Percentiles rank a stretch among this genome's conserved stretches.
phyloP scores from a whole-genome alignment of 164 flowering plant species.

The Warburgia ugandensis region DNA sequence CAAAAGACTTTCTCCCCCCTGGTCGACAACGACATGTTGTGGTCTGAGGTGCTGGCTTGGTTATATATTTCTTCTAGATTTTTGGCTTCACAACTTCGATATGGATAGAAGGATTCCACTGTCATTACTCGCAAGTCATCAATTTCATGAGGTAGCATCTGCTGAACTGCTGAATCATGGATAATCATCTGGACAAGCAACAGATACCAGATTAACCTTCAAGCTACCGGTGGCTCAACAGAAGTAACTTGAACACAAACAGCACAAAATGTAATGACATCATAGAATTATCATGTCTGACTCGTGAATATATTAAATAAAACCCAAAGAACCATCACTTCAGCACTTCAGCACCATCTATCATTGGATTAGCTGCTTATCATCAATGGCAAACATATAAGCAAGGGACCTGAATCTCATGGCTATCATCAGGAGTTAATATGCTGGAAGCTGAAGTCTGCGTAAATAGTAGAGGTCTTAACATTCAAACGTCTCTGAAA shows the following conservation, averaged over 20 bases:
- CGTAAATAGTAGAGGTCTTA: too few relatives aligned
- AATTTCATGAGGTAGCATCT: slow-evolving; percentile 5
- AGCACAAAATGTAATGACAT: background rate
- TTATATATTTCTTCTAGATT: slow-evolving; percentile 5
- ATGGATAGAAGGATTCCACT: slow-evolving; percentile 14
- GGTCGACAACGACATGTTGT: slow-evolving; percentile 17
- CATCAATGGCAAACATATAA: too few relatives aligned
- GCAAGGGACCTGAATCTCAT: too few relatives aligned
- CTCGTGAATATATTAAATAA: background rate
- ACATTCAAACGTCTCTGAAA: too few relatives aligned
- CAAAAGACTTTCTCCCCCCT: slow-evolving; percentile 31
- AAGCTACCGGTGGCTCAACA: too few relatives aligned
- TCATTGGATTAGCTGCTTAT: background rate
- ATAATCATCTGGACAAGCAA: slow-evolving; percentile 13
- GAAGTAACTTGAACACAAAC: background rate
- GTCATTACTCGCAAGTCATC: slow-evolving; percentile 11
- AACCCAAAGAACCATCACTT: background rate
- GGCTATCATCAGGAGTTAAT: too few relatives aligned
- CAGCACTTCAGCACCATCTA: background rate
- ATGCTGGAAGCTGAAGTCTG: too few relatives aligned
- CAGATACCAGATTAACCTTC: background rate
- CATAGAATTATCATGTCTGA: background rate
- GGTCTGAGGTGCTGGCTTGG: slow-evolving; percentile 7
- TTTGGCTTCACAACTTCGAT: slow-evolving; percentile 14
- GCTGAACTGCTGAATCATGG: slow-evolving; percentile 2